phyloP scores from a whole-genome alignment of 345 rosid species.

The Bruguiera gymnorhiza region DNA sequence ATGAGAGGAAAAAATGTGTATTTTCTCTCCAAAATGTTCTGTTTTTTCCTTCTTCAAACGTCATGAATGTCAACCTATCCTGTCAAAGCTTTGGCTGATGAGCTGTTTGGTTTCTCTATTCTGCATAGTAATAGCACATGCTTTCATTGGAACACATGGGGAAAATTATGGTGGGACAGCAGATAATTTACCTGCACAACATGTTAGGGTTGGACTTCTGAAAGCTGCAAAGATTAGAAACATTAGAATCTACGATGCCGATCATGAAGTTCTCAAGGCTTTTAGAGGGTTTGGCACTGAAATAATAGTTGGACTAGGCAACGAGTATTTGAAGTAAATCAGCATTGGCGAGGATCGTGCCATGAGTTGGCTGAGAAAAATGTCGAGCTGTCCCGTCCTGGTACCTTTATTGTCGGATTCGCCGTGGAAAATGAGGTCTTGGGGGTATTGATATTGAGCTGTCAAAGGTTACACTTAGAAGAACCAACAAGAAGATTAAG shows the following conservation, averaged over 20 bases:
- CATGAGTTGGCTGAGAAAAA: conserved; percentile 79
- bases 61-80: too few relatives aligned
- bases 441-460: conserved; percentile 52
- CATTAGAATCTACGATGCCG: conserved; percentile 67
- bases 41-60: too few relatives aligned
- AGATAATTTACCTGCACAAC: conserved; percentile 36
- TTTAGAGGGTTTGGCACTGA: conserved; percentile 66
- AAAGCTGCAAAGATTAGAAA: conserved; percentile 75
- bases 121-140: conserved; percentile 22
- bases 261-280: conserved; percentile 65
- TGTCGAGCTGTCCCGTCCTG: conserved; percentile 66
- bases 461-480: conserved; percentile 45
- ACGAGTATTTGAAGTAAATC: conserved; percentile 59
- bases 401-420: conserved; percentile 60
- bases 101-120: neutral
- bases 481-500: neutral
- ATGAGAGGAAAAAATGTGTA: too few relatives aligned
- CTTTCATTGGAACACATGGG: too few relatives aligned
- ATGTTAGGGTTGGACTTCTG: conserved; percentile 68
- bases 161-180: too few relatives aligned
- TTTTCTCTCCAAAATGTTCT: too few relatives aligned
- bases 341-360: conserved; percentile 81
- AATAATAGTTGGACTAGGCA: conserved; percentile 69
- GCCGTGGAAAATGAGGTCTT: conserved; percentile 88
- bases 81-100: too few relatives aligned